Evolutionary conservation across 2,329 filamentous ascomycete species (phyloP), one percentile per base, ranked within the genome.

Genomic region (Aspergillus terreus): DNA sequence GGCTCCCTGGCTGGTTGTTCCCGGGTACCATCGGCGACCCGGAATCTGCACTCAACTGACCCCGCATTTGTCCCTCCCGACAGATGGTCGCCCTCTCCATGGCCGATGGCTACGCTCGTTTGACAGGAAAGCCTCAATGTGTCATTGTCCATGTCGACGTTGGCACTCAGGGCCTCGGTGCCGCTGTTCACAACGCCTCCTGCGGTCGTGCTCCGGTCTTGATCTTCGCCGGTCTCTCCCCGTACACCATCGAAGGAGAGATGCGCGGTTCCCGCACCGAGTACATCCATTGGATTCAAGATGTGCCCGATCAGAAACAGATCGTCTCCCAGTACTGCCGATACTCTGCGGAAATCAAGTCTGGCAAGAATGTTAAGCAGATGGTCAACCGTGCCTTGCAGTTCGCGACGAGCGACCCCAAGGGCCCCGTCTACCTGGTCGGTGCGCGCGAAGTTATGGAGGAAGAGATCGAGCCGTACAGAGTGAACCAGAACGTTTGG

Each of bases 261-360:
- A 82, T 87, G 72, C 80, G 85, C 1, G 88, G 88, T 11, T 85
- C 81, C n/a, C 78, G 88, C 49, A 91, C 87, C 1, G 89, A 92
- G 70, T 92, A 89, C 67, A 92, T 91, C 59, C 88, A 92, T 68
- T 92, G 88, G 87, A 86, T 92, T 30, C 88, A 92, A 63, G 87
- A 92, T 69, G 86, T 91, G 2, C 88, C 86, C 0, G 87, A 92
- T 62, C 89, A 92, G 68, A 89, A 87, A 67, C 81, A 84, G 62
- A 92, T 95, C 53, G 76, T 95, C 3, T 77, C 82, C 0, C 90
- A 95, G 73, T 95, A 95, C 70, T 95, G 91, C 67, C 82, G 90
- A 9, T 95, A 94, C 64, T 75, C 85, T 0, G 89, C 80, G 3
- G 91, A 95, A 74, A 85, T 95, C 69, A 92, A 91, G 74, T 86